Evolutionary conservation across 345 rosid genomes (phyloP).

Genomic region (Acer negundo): DNA sequence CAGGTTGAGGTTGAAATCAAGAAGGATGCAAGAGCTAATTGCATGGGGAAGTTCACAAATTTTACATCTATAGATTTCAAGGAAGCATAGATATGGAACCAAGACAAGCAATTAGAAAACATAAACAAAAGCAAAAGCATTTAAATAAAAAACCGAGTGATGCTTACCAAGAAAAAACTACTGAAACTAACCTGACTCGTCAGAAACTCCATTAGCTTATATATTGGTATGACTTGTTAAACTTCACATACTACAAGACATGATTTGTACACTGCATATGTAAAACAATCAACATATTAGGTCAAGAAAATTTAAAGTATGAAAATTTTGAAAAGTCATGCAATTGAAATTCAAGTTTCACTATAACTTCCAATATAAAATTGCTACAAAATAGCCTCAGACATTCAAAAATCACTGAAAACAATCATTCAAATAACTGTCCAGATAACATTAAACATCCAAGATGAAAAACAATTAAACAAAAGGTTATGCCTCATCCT

Average conservation of each 20-base stretch:
- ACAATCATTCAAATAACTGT: no score
- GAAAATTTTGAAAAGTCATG: not conserved
- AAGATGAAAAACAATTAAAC: not conserved
- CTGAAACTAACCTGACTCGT: slow-evolving; percentile 34
- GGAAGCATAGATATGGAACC: not conserved
- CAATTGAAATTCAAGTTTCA: slow-evolving; percentile 1
- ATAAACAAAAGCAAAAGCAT: not conserved
- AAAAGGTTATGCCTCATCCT: not conserved
- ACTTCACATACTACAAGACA: slow-evolving; percentile 24
- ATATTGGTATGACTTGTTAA: slow-evolving; percentile 7
- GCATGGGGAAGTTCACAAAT: not conserved
- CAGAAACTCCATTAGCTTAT: slow-evolving; percentile 16
- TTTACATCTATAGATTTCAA: not conserved
- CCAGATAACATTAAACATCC: not conserved
- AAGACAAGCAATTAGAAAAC: not conserved
- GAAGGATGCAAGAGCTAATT: not conserved
- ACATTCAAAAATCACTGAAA: not conserved
- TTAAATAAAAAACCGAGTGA: not conserved
- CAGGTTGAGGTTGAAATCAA: not conserved
- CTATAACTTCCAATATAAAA: not conserved
- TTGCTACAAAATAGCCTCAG: not conserved
- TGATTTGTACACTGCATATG: slow-evolving; percentile 41
- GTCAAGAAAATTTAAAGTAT: not conserved
- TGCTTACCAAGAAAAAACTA: not conserved
- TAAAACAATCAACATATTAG: slow-evolving; percentile 16